phyloP scores from a whole-genome alignment of 306 rosid species.

The Cucurbita argyrosperma region DNA sequence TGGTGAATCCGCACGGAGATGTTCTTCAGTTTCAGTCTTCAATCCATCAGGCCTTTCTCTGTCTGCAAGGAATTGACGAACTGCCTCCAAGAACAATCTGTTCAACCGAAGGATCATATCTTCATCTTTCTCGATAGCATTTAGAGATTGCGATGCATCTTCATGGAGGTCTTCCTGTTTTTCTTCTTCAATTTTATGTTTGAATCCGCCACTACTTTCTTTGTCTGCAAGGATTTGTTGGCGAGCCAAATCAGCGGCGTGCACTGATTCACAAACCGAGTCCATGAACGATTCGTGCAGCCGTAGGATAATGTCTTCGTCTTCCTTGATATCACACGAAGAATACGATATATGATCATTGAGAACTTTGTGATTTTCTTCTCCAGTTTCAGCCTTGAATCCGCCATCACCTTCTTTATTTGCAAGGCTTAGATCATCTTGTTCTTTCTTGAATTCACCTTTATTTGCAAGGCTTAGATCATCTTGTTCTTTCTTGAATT shows the following conservation, averaged over 20 bases:
- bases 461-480: too few species aligned
- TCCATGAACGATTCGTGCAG: background rate
- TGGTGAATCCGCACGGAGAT: background rate
- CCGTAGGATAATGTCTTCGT: background rate
- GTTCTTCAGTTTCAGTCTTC: background rate
- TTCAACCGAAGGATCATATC: background rate
- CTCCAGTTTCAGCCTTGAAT: background rate
- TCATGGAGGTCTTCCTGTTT: background rate
- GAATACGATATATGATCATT: too few species aligned
- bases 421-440: too few species aligned
- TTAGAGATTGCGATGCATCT: background rate
- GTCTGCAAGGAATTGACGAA: background rate
- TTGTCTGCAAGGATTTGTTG: background rate
- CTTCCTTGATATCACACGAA: background rate
- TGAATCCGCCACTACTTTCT: background rate
- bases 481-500: too few species aligned
- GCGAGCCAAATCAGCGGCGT: too few species aligned
- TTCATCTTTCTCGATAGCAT: background rate
- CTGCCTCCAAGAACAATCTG: background rate
- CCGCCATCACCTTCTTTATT: too few species aligned
- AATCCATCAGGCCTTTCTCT: background rate
- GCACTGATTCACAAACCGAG: background rate
- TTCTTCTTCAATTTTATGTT: background rate
- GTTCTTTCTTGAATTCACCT: too few species aligned
- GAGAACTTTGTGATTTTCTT: too few species aligned